Percentiles rank a stretch among this genome's conserved stretches.
phyloP scores from a whole-genome alignment of 2,329 filamentous ascomycete genomes.

The Aaosphaeria arxii region DNA sequence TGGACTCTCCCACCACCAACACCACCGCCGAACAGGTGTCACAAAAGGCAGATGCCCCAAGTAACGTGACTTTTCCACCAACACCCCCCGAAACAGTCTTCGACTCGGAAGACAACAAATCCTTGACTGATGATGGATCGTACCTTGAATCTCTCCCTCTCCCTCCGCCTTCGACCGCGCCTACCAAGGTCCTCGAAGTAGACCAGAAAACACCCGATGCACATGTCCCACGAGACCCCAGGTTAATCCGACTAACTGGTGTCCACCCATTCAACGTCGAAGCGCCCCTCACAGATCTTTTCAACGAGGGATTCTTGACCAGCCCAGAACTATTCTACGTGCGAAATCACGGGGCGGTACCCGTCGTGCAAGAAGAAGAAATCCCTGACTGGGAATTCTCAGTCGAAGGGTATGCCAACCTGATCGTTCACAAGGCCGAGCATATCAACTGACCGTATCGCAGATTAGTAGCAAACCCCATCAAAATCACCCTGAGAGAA shows the following conservation, averaged over 20 bases:
- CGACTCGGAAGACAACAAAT: slow-evolving; percentile 24
- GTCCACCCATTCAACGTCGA: slow-evolving; percentile 91
- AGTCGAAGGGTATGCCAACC: slow-evolving; percentile 61
- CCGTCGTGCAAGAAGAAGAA: slow-evolving; percentile 67
- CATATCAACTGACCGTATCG: slow-evolving; percentile 2
- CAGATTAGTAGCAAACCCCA: slow-evolving; percentile 72
- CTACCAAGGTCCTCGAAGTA: slow-evolving; percentile 64
- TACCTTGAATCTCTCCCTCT: slow-evolving; percentile 54
- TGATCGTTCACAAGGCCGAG: slow-evolving; percentile 1
- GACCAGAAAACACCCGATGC: slow-evolving; percentile 81
- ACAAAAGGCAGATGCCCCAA: no score
- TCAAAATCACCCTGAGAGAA: slow-evolving; percentile 69
- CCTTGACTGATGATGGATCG: slow-evolving; percentile 4
- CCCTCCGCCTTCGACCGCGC: slow-evolving; percentile 60
- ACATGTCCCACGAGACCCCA: slow-evolving; percentile 75
- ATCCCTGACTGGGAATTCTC: slow-evolving; percentile 78
- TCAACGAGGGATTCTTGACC: slow-evolving; percentile 79
- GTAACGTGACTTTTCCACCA: slow-evolving; percentile 19
- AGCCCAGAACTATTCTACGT: slow-evolving; percentile 89
- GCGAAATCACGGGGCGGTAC: slow-evolving; percentile 83
- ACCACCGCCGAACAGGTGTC: no score
- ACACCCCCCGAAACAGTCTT: slow-evolving; percentile 34
- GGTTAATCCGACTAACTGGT: slow-evolving; percentile 82
- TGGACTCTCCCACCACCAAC: no score
- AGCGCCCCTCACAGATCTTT: slow-evolving; percentile 74